phyloP scores from a whole-genome alignment of 495 filamentous ascomycete species.

The Aspergillus wentii region DNA sequence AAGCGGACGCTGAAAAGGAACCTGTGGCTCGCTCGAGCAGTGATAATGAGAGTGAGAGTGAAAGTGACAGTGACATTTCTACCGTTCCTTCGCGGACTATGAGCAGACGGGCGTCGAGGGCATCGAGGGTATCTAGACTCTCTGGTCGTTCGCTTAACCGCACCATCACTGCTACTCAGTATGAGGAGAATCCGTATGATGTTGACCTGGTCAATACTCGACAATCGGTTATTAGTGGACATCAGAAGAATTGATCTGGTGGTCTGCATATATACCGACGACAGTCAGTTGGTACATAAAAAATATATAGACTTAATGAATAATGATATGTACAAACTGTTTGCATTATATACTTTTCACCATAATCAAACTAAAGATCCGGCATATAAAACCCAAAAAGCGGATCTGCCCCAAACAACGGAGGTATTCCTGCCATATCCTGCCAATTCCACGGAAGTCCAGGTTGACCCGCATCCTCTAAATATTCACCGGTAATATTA shows the following conservation, averaged over 20 bases:
- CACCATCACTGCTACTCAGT: conserved; percentile 21
- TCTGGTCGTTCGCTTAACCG: conserved; percentile 27
- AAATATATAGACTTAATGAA: too few relatives aligned
- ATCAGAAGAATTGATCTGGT: conserved; percentile 12
- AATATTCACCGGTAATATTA: too few relatives aligned
- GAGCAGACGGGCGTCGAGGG: conserved; percentile 12
- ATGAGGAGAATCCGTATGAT: conserved; percentile 35
- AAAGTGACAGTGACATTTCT: conserved; percentile 19
- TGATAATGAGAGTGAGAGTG: conserved; percentile 2
- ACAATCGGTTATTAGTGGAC: conserved; percentile 23
- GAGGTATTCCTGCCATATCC: too few relatives aligned
- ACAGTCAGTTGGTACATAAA: too few relatives aligned
- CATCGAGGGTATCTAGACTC: conserved; percentile 22
- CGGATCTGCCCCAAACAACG: too few relatives aligned
- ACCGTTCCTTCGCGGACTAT: conserved; percentile 19
- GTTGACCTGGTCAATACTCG: conserved; percentile 34
- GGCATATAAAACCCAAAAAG: too few relatives aligned
- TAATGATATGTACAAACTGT: too few relatives aligned
- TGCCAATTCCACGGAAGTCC: conserved; percentile 13
- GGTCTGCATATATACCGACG: too few relatives aligned
- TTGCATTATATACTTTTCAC: too few relatives aligned
- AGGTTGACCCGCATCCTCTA: too few relatives aligned
- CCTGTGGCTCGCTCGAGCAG: neutral
- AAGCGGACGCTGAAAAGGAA: conserved; percentile 6
- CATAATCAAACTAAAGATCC: too few relatives aligned